phyloP scores from a whole-genome alignment of 139 green algal genomes.

The Gonium pectorale region DNA sequence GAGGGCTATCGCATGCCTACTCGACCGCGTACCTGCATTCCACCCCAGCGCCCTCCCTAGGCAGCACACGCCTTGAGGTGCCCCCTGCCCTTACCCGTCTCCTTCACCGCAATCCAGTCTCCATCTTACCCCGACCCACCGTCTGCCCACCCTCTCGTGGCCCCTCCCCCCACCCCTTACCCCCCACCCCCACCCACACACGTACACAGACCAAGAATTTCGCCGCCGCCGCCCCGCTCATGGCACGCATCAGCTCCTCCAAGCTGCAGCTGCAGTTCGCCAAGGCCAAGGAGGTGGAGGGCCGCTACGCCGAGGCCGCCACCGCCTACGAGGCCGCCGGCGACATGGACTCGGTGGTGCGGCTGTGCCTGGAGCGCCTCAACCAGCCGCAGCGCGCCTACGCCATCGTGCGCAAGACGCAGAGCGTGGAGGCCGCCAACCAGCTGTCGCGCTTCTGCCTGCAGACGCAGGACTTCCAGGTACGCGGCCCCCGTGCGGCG shows the following conservation, averaged over 20 bases:
- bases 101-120: background rate
- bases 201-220: conserved; percentile 81
- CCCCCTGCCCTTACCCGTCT: too few species aligned
- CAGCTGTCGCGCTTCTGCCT: conserved; percentile 69
- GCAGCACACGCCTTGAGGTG: too few species aligned
- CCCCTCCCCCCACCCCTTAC: background rate
- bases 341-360: conserved; percentile 73
- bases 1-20: too few species aligned
- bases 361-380: conserved; percentile 78
- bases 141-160: too few species aligned
- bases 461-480: conserved; percentile 54
- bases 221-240: conserved; percentile 72
- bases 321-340: conserved; percentile 75
- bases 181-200: too few species aligned
- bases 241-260: conserved; percentile 70
- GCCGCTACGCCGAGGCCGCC: conserved; percentile 58
- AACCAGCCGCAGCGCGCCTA: conserved; percentile 72
- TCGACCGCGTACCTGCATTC: too few species aligned
- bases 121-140: too few species aligned
- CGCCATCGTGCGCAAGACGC: conserved; percentile 71
- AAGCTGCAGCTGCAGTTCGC: conserved; percentile 83
- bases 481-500: too few species aligned
- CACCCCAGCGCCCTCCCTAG: too few species aligned
- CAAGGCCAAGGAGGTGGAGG: conserved; percentile 84
- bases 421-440: conserved; percentile 61